Base-by-base conservation (phyloP, 257 asterid species). In the Solanum dulcamara region DNA sequence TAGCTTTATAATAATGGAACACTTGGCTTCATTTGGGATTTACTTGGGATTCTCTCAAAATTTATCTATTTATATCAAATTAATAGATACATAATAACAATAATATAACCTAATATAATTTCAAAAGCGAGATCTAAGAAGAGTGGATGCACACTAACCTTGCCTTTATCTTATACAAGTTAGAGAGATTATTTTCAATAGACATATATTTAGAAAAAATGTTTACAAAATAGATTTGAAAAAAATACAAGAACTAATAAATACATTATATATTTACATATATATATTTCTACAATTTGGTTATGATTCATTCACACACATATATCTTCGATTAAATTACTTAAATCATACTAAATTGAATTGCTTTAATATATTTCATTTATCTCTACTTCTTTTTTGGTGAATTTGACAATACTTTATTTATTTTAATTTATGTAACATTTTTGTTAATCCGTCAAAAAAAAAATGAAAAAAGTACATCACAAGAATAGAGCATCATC, bases 41-140 rank as follows among this genome's bases (percentile, higher is more conserved):
- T 60, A 24, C 42, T 44, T 82, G 28, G 50, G 79, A 82, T 15
- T 72, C 80, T 81, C 86, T 32, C 14, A 0, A 74, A 81, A 87
- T 5, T 60, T 60, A 60, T 60, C 0, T 0, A 7, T n/a, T 59
- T n/a, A 59, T 59, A 59, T 24, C 8, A 4, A 10, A 59, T 4
- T 59, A 59, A 4, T n/a, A 32, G 53, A 37, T 9, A 33, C 0
- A 57, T 57, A 10, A 8, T 57, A 57, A 24, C 10, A 17, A 17
- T 17, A 9, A n/a, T 0, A 8, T 55, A 20, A 20, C 0, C 1
- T 1, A 7, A 51, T 1, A 5, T 55, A 12, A 55, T 55, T 22
- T 0, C 5, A 55, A 55, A 22, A 0, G 12, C 7, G 0, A 22
- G 3, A 0, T 55, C 1, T 9, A 3, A 33, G 4, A 33, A 33